Base-by-base conservation (phyloP, 2,329 filamentous ascomycete genomes). In the Corniculantispora saksenae region DNA sequence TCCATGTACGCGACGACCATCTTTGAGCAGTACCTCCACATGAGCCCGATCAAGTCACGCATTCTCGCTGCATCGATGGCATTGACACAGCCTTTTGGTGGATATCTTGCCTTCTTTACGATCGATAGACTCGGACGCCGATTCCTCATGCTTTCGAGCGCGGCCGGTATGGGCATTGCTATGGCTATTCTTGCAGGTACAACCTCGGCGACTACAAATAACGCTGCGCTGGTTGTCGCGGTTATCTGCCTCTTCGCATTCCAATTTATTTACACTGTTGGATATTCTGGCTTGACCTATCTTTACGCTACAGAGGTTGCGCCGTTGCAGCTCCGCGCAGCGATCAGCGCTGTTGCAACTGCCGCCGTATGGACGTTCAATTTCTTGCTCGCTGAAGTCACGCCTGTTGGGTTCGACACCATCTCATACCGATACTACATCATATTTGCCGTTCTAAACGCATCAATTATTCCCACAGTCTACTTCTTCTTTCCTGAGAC, bases 261-360 rank as follows among this genome's bases (percentile, higher is more conserved):
- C 75, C 89, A 89, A 71, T 85, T 86, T 12, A 86, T 86, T 69
- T 90, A 89, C 70, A 88, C 86, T 23, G 86, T 86, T 0, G 86
- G 84, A 9, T 88, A 84, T 81, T 75, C 88, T 3, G 85, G 86
- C 6, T 78, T 88, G 27, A 86, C 86, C 3, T 89, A 84, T 84
- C 71, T 84, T 71, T 82, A 81, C 67, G 78, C 83, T 1, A 82
- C 83, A 54, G 80, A 84, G 66, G 78, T 84, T 61, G 83, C 83
- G 69, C 78, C 79, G 1, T 74, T 81, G 40, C 76, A 78, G 69
- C 80, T 76, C 19, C 71, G 78, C 38, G 76, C 76, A 1, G 79
- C 79, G 69, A 77, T 77, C 17, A 77, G 78, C 48, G 80, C 81
- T n/a, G 77, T 89, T 2, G 84, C 84, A 0, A 89, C 86, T 2